A percentile compares a stretch with the other conserved stretches of the same genome.
phyloP scores from a whole-genome alignment of 225 moss, liverwort and hornwort genomes.

The Climacium dendroides region DNA sequence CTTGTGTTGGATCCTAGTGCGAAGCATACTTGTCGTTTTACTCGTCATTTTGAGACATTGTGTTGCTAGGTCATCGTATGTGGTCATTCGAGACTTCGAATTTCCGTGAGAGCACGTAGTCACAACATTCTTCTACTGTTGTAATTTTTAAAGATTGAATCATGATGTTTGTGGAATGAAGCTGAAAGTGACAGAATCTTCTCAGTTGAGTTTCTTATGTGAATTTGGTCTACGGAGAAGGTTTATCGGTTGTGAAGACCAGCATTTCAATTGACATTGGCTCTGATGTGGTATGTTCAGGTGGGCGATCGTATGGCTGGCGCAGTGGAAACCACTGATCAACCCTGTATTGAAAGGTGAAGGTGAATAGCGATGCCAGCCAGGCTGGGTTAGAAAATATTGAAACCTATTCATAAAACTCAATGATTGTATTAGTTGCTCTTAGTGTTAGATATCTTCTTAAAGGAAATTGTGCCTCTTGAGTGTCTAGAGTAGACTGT shows the following conservation, averaged over 20 bases:
- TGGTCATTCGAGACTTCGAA: background rate
- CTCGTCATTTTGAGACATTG: background rate
- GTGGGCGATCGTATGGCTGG: background rate
- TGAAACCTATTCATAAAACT: background rate
- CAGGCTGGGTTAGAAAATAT: background rate
- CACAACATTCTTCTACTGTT: background rate
- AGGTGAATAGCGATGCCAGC: background rate
- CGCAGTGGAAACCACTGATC: background rate
- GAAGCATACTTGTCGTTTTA: background rate
- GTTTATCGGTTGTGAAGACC: background rate
- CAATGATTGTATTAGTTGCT: background rate
- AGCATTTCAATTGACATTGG: background rate
- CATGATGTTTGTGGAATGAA: background rate
- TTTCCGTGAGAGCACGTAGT: background rate
- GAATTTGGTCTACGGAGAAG: background rate
- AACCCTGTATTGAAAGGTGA: background rate
- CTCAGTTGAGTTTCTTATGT: background rate
- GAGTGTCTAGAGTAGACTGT: background rate
- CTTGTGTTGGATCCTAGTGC: background rate
- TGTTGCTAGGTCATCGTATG: background rate
- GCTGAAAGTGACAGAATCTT: background rate
- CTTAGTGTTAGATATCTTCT: background rate
- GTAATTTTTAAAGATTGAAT: background rate
- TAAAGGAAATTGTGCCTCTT: background rate
- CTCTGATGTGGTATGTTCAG: background rate